Evolutionary conservation across 2,329 filamentous ascomycete species (phyloP).

Genomic region (Penicillium nordicum): DNA sequence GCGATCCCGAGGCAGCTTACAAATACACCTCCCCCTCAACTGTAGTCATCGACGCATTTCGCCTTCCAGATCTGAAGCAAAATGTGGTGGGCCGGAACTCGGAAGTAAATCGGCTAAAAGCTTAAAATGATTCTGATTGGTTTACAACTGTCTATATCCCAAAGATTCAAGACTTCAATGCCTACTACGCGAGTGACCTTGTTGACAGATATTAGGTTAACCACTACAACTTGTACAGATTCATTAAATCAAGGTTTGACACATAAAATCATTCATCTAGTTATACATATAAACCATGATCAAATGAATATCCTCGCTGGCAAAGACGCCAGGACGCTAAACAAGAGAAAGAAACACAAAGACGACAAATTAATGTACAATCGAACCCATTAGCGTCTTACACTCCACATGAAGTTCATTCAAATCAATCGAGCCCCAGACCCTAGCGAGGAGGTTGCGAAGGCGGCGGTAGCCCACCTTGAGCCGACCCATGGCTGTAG

Average conservation of each 20-base stretch:
- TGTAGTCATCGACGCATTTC: no score
- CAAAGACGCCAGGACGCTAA: background rate
- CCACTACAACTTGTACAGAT: background rate
- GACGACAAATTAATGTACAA: slow-evolving; percentile 1
- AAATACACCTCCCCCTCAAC: no score
- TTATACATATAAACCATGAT: slow-evolving; percentile 19
- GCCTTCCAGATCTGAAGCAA: no score
- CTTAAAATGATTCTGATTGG: no score
- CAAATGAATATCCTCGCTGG: slow-evolving; percentile 3
- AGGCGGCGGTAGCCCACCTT: slow-evolving; percentile 28
- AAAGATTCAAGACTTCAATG: no score
- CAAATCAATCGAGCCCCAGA: background rate
- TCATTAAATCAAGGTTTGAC: background rate
- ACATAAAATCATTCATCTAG: slow-evolving; percentile 25
- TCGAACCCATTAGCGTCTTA: background rate
- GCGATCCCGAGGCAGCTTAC: no score
- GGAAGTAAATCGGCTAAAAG: no score
- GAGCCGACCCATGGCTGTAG: slow-evolving; percentile 37
- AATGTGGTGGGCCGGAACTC: no score
- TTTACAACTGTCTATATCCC: no score
- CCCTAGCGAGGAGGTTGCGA: slow-evolving; percentile 27
- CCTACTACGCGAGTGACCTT: no score
- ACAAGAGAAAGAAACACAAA: slow-evolving; percentile 3
- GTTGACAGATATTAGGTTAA: background rate
- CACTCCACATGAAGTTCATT: background rate